Base-by-base conservation (phyloP, 345 rosid species). In the Clausena lansium region DNA sequence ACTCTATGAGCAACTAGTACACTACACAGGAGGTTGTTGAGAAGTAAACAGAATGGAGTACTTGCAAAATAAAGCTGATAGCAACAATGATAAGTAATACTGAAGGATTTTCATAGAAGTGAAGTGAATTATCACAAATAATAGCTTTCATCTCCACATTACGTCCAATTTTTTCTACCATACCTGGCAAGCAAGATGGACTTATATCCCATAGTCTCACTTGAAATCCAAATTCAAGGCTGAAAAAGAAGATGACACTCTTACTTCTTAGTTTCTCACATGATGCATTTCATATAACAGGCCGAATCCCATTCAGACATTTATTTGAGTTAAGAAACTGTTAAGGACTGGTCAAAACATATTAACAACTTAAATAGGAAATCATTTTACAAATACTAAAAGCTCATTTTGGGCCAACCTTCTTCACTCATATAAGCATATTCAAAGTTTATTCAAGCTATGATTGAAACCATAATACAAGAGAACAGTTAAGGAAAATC, bases 401-500 rank as follows among this genome's bases (percentile, higher is more conserved):
- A 50, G 19, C 54, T 68, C 15, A 35, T 52, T 63, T 4, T 32
- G 20, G 47, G 67, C 77, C 55, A 41, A 62, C 64, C 58, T 52
- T 72, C 64, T 52, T 72, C 57, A 69, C 45, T 63, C 9, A 5
- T 22, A 14, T 45, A 45, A 55, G 58, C 30, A 78, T 76, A 13
- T 39, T n/a, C 41, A 27, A 30, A 41, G 57, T 17, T 76, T 52
- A 65, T 5, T 22, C 17, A 1, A 41, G 62, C 11, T 67, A 54
- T 36, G 25, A 38, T 30, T 54, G 28, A 60, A 36, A 24, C 38
- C 24, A 55, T 15, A 27, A 60, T 57, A 38, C 68, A 67, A 63
- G 28, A 22, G 38, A 35, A 77, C 78, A 67, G 25, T 64, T 41
- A 33, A 24, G 28, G 61, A 73, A 74, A 45, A 24, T 74, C 84